These are phyloP conservation scores for Eucalyptus decipiens DNA, from an alignment of 345 rosid species.

Conservation along the genomic window DNA sequence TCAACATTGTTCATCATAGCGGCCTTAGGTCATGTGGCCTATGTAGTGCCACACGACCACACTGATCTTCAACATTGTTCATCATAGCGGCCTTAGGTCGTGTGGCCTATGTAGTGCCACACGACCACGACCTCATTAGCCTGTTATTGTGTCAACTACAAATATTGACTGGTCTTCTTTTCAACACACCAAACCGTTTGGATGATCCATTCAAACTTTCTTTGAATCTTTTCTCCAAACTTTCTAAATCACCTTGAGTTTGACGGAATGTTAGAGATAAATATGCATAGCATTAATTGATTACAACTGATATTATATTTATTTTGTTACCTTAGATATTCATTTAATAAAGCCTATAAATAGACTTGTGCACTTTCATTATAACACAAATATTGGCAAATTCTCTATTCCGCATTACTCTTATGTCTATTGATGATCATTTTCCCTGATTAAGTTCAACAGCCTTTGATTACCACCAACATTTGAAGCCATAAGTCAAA, in stretches of 20 bases:
- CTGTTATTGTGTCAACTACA: fast-evolving
- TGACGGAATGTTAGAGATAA: neutral
- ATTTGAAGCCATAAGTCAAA: neutral
- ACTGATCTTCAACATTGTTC: neutral
- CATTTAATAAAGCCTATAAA: neutral
- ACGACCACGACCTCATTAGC: neutral
- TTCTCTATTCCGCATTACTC: neutral
- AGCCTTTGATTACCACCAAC: neutral
- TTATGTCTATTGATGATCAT: neutral
- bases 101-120: neutral
- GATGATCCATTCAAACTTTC: neutral
- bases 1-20: neutral
- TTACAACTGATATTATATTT: neutral
- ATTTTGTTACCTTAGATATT: neutral
- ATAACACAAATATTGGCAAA: neutral
- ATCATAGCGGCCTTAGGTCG: fast-evolving
- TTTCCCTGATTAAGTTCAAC: neutral
- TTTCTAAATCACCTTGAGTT: neutral
- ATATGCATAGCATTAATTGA: neutral
- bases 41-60: neutral
- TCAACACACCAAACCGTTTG: fast-evolving
- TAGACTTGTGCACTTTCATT: neutral
- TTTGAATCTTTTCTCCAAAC: neutral
- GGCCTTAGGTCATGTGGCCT: neutral
- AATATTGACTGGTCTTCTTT: neutral